A percentile compares a stretch with the other conserved stretches of the same genome.
Evolutionary conservation across 768 basidiomycete species (phyloP).

Genomic region (Mycena chlorophos): DNA sequence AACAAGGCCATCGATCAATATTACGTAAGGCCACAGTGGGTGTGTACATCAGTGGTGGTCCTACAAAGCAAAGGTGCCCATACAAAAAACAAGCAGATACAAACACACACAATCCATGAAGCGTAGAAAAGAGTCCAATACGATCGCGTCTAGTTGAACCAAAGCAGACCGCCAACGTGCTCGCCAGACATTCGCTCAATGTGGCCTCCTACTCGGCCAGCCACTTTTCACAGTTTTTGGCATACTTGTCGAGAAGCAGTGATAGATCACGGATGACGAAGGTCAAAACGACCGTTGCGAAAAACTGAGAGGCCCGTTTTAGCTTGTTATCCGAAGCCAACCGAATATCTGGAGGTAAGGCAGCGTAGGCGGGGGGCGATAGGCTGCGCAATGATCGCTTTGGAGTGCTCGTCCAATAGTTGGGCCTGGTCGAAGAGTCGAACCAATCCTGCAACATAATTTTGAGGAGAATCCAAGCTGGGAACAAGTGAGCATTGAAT

Average conservation of each 20-base stretch:
- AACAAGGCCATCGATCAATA: too few relatives aligned
- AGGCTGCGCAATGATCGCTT: conserved; percentile 66
- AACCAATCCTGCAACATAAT: conserved; percentile 75
- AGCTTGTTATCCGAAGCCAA: conserved; percentile 69
- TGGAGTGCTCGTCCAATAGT: conserved; percentile 84
- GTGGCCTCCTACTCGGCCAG: conserved; percentile 61
- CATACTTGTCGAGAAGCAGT: conserved; percentile 87
- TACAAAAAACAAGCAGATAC: too few relatives aligned
- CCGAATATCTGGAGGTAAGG: conserved; percentile 66
- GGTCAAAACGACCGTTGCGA: conserved; percentile 82
- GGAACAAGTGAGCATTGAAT: conserved; percentile 21
- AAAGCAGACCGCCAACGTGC: background rate
- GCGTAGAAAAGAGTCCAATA: too few relatives aligned
- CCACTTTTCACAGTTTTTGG: conserved; percentile 93
- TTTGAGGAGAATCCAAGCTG: conserved; percentile 86
- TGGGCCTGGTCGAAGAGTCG: conserved; percentile 74
- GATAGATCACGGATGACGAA: conserved; percentile 89
- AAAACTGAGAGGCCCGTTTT: conserved; percentile 86
- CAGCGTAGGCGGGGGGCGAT: conserved; percentile 71
- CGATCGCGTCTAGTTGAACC: too few relatives aligned
- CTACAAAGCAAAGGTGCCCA: too few relatives aligned
- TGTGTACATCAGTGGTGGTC: too few relatives aligned
- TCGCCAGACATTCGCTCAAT: background rate
- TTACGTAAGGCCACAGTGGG: too few relatives aligned
- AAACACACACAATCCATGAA: too few relatives aligned